phyloP scores from a whole-genome alignment of 176 grass and related monocot species.

The Rhynchospora pubera region DNA sequence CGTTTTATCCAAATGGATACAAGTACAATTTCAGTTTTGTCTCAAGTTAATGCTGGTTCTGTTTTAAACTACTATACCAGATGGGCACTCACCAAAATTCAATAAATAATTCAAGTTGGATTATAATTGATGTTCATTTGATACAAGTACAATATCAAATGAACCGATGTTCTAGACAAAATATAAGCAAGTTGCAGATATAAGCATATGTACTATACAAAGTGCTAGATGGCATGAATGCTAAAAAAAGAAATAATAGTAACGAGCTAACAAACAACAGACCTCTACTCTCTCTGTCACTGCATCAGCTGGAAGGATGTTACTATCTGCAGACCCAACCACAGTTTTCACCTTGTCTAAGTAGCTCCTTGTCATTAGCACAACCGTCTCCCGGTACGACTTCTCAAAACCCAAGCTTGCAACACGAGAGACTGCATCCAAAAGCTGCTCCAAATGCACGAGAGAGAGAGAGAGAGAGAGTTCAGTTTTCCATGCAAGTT shows the following conservation, averaged over 20 bases:
- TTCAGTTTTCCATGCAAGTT: neutral
- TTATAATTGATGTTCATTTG: too few species aligned
- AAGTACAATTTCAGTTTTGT: neutral
- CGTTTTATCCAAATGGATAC: neutral
- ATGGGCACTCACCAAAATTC: neutral
- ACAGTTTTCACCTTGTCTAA: conserved; percentile 89
- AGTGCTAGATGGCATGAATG: neutral
- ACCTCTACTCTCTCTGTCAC: conserved; percentile 87
- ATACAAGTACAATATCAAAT: neutral
- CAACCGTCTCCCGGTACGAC: conserved; percentile 93
- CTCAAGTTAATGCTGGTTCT: neutral
- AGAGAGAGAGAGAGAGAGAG: neutral
- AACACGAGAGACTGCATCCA: conserved; percentile 96
- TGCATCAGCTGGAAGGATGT: conserved; percentile 59
- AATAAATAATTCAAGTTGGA: neutral
- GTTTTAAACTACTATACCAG: neutral
- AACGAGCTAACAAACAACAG: conserved; percentile 11
- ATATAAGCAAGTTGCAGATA: conserved; percentile 6
- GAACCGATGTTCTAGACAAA: neutral
- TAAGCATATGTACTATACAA: neutral
- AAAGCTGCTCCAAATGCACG: conserved; percentile 37
- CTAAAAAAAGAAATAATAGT: conserved; percentile 5
- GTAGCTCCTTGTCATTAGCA: conserved; percentile 99
- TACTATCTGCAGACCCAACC: conserved; percentile 61
- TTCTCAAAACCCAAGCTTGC: conserved; percentile 98